Conservation (phyloP, 768 basidiomycete species). For the Lentinula aciculospora region DNA sequence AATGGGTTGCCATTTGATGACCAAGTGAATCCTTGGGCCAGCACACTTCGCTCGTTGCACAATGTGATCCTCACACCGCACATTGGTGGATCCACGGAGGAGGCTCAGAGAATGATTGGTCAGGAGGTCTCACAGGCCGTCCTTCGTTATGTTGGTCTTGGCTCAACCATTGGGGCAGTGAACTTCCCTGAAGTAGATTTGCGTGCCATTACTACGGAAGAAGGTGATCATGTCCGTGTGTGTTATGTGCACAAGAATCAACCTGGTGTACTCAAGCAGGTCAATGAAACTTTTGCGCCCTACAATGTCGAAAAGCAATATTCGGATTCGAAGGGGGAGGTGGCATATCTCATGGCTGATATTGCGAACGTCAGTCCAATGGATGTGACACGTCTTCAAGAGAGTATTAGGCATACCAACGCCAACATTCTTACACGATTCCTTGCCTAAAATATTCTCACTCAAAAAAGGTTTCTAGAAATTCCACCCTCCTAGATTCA, state of each 20-base stretch:
- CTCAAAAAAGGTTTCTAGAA: background rate
- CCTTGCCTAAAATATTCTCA: conserved; percentile 43
- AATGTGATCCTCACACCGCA: conserved; percentile 98
- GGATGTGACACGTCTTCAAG: conserved; percentile 75
- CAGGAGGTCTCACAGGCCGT: conserved; percentile 87
- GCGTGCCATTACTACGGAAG: conserved; percentile 83
- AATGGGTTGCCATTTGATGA: conserved; percentile 92
- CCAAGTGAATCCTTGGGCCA: conserved; percentile 81
- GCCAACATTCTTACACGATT: conserved; percentile 90
- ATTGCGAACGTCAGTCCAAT: conserved; percentile 83
- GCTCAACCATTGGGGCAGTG: conserved; percentile 87
- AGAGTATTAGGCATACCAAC: conserved; percentile 69
- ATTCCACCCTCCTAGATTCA: background rate
- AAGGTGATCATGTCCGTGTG: conserved; percentile 76
- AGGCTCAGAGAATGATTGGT: conserved; percentile 96
- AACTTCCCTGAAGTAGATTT: conserved; percentile 99
- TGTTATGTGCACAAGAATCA: conserved; percentile 96
- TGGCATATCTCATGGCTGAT: conserved; percentile 96
- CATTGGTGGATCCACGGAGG: conserved; percentile 98
- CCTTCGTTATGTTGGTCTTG: conserved; percentile 86
- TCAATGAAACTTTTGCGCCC: conserved; percentile 91
- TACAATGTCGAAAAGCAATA: conserved; percentile 99
- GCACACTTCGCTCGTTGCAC: conserved; percentile 63
- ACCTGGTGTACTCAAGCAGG: conserved; percentile 89
- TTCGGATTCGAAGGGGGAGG: conserved; percentile 92